phyloP scores from a whole-genome alignment of 2,329 filamentous ascomycete species.

The Ramichloridium luteum region DNA sequence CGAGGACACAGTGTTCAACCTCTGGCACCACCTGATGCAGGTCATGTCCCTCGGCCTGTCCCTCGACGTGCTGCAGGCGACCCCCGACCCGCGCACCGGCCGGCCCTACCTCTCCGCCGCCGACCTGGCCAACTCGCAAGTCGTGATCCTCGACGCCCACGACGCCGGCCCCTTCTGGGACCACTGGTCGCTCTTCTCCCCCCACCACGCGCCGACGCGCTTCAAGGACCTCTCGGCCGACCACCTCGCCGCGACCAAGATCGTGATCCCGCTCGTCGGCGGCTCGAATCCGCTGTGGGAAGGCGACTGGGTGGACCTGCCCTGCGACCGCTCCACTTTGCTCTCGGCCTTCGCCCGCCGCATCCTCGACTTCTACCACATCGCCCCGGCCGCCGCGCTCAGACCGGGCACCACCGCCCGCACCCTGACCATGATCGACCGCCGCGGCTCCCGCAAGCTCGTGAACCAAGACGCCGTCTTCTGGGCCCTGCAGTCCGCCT shows the following conservation, averaged over 20 bases:
- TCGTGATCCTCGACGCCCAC: conserved; percentile 5
- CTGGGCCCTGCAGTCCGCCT: neutral
- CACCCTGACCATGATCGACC: conserved; percentile 1
- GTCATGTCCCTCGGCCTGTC: conserved; percentile 8
- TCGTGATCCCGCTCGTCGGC: conserved; percentile 6
- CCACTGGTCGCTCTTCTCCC: conserved; percentile 2
- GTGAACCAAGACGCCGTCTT: conserved; percentile 2
- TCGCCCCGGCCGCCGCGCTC: neutral
- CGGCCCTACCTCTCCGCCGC: conserved; percentile 3
- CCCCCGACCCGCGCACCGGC: conserved; percentile 4
- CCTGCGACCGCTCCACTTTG: conserved; percentile 5
- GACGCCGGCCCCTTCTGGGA: conserved; percentile 5
- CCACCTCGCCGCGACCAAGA: conserved; percentile 1
- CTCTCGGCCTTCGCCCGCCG: conserved; percentile 3
- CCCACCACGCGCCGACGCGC: conserved; percentile 1
- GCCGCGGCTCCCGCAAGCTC: conserved; percentile 1
- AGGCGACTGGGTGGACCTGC: conserved; percentile 3
- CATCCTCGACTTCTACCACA: conserved; percentile 5
- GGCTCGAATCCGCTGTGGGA: conserved; percentile 6
- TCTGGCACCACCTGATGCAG: conserved; percentile 7
- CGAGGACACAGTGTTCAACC: conserved; percentile 4
- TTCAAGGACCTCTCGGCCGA: conserved; percentile 2
- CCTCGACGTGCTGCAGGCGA: conserved; percentile 4
- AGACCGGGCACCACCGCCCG: neutral
- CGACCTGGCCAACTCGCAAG: conserved; percentile 2